Conservation (phyloP, 768 basidiomycete genomes). For the Lentinula guzmanii region DNA sequence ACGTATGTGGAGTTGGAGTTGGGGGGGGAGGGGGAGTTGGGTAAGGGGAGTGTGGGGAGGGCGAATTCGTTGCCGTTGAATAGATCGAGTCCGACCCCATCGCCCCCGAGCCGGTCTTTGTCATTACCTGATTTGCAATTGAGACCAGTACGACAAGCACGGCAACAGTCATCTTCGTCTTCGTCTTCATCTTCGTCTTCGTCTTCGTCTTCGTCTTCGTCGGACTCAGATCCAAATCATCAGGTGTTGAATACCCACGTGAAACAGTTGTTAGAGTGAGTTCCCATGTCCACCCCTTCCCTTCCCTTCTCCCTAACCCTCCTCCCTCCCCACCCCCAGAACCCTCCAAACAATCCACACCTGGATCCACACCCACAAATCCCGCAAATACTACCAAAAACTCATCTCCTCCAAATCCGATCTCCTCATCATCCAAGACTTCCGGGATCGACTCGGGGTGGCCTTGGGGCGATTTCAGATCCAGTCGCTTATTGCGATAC, state of each 20-base stretch:
- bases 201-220: background rate
- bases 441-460: conserved; percentile 3
- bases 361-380: background rate
- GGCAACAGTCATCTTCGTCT: background rate
- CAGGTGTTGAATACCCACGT: no score
- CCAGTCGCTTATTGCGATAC: no score
- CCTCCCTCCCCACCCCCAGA: no score
- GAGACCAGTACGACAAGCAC: no score
- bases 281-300: background rate
- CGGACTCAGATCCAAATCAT: background rate
- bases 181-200: no score
- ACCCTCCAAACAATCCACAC: background rate
- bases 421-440: background rate
- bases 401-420: background rate
- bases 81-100: no score
- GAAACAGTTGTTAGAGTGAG: background rate
- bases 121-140: no score
- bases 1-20: background rate
- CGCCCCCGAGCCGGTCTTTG: no score
- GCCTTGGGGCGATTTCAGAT: background rate
- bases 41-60: no score
- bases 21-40: no score
- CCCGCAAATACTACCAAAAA: background rate
- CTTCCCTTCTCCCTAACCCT: background rate
- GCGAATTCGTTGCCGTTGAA: no score